These are phyloP conservation scores for Firmiana major DNA, from an alignment of 345 rosid species.

Conservation along the genomic window DNA sequence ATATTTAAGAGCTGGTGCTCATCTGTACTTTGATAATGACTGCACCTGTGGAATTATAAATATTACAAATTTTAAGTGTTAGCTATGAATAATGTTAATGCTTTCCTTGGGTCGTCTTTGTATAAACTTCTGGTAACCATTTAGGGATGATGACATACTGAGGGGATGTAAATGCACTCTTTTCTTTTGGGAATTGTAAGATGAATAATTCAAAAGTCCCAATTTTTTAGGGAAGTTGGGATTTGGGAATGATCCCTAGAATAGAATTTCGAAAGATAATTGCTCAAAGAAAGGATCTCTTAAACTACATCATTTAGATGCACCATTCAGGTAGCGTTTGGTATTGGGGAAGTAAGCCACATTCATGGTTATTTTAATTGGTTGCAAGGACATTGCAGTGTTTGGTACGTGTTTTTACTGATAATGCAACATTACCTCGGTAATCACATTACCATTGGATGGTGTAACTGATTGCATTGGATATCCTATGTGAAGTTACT, in stretches of 20 bases:
- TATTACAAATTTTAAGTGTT: neutral
- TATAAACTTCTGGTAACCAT: neutral
- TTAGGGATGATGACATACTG: neutral
- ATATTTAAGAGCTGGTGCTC: neutral
- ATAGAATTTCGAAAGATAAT: neutral
- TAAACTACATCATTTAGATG: neutral
- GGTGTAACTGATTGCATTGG: too few species aligned
- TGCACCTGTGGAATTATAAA: neutral
- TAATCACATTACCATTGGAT: too few species aligned
- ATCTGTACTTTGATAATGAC: neutral
- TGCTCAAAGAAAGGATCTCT: neutral
- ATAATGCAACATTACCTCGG: too few species aligned
- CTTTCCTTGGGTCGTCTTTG: neutral
- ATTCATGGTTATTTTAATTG: too few species aligned
- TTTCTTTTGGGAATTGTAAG: neutral
- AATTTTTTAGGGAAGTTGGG: neutral
- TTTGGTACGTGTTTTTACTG: too few species aligned
- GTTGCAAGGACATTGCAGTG: too few species aligned
- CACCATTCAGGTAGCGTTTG: too few species aligned
- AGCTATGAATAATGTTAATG: neutral
- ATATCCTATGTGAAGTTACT: too few species aligned
- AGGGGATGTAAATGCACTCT: neutral
- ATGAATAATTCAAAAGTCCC: neutral
- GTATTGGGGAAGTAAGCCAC: too few species aligned
- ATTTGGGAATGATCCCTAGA: neutral